phyloP scores from a whole-genome alignment of 345 rosid genomes.

The Clarkia xantiana region DNA sequence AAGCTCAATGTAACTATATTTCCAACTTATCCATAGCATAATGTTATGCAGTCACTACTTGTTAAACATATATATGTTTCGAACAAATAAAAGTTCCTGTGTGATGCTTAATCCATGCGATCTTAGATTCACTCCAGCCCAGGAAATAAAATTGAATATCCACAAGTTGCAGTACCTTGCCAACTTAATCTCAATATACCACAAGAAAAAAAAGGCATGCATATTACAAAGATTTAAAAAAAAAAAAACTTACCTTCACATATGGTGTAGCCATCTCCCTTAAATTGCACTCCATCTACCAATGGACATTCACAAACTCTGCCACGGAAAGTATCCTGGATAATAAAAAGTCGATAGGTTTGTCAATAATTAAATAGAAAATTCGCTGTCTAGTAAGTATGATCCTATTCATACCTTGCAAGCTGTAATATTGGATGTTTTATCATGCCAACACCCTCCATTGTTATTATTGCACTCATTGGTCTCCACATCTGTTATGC shows the following conservation, averaged over 20 bases:
- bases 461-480: conserved; percentile 87
- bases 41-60: too few relatives aligned
- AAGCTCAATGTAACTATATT: too few relatives aligned
- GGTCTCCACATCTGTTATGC: conserved; percentile 70
- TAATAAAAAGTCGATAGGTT: neutral
- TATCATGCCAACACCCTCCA: conserved; percentile 95
- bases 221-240: too few relatives aligned
- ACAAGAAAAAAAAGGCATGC: too few relatives aligned
- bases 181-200: too few relatives aligned
- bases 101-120: too few relatives aligned
- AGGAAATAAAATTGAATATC: too few relatives aligned
- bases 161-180: too few relatives aligned
- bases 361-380: neutral
- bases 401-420: conserved; percentile 54
- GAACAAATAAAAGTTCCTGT: too few relatives aligned
- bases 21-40: too few relatives aligned
- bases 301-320: conserved; percentile 83
- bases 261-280: conserved; percentile 87
- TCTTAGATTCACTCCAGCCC: too few relatives aligned
- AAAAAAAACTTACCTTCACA: conserved; percentile 96
- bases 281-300: conserved; percentile 88
- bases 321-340: conserved; percentile 95
- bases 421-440: conserved; percentile 68
- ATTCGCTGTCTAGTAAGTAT: conserved; percentile 1
- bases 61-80: too few relatives aligned